phyloP scores from a whole-genome alignment of 2,329 filamentous ascomycete genomes.

The Aaosphaeria pasadenensis region DNA sequence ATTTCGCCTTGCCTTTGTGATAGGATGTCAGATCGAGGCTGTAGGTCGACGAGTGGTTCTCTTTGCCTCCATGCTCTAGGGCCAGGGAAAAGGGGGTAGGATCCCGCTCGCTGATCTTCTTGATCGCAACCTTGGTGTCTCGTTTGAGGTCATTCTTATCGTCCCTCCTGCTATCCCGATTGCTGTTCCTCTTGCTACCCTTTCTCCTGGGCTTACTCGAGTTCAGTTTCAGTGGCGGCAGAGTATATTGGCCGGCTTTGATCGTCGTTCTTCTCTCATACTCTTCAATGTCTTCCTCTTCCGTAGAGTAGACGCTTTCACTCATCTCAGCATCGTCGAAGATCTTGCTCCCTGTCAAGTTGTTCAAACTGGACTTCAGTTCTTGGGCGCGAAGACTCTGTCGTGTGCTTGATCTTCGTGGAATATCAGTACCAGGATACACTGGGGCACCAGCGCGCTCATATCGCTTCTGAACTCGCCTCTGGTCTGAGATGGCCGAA shows the following conservation, averaged over 20 bases:
- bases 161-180: conserved; percentile 10
- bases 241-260: conserved; percentile 16
- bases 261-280: conserved; percentile 18
- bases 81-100: conserved; percentile 21
- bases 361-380: conserved; percentile 22
- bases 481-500: conserved; percentile 6
- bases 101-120: conserved; percentile 23
- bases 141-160: conserved; percentile 12
- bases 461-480: conserved; percentile 11
- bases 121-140: conserved; percentile 12
- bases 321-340: conserved; percentile 29
- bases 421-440: conserved; percentile 5
- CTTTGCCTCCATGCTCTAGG: conserved; percentile 29
- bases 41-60: conserved; percentile 25
- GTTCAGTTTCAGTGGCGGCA: conserved; percentile 20
- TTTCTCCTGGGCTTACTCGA: neutral
- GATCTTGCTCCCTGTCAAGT: conserved; percentile 20
- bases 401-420: conserved; percentile 13
- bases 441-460: conserved; percentile 13
- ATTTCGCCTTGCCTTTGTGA: conserved; percentile 11
- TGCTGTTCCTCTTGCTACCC: conserved; percentile 3
- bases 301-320: conserved; percentile 27
- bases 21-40: conserved; percentile 4
- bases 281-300: conserved; percentile 25
- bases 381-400: conserved; percentile 18